A percentile compares a stretch with the other conserved stretches of the same genome.
phyloP scores from a whole-genome alignment of 768 basidiomycete species.

The Sarcodon aspratus region DNA sequence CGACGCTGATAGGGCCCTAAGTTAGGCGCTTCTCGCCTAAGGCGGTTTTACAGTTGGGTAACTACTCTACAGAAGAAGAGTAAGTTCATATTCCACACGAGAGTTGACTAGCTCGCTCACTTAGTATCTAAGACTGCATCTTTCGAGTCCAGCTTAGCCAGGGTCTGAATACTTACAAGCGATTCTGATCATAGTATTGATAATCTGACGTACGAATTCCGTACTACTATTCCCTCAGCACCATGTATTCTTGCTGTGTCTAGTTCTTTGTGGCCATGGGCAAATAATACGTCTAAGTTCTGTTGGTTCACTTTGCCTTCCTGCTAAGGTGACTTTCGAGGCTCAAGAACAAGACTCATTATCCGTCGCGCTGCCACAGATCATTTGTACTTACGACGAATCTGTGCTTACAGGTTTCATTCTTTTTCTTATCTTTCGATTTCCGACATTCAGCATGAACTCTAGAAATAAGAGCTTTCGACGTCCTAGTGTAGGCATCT shows the following conservation, averaged over 20 bases:
- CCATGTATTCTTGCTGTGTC: constrained; percentile 42
- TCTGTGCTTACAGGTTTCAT: too few relatives aligned
- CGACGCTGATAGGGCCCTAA: too few relatives aligned
- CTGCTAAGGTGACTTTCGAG: too few relatives aligned
- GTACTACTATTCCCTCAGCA: constrained; percentile 44
- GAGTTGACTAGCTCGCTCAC: constrained; percentile 12
- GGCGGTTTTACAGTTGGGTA: too few relatives aligned
- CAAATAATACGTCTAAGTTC: constrained; percentile 32
- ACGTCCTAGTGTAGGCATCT: too few relatives aligned
- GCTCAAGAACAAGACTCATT: too few relatives aligned
- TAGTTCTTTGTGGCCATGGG: constrained; percentile 30
- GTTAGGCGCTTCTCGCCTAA: too few relatives aligned
- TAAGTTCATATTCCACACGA: constrained; percentile 1
- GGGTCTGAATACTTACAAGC: constrained; percentile 14
- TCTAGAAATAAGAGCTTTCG: too few relatives aligned
- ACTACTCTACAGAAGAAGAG: constrained; percentile 19
- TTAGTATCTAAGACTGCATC: constrained; percentile 37
- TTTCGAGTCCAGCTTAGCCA: constrained; percentile 29
- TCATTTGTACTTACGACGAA: too few relatives aligned
- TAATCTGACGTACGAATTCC: constrained; percentile 28
- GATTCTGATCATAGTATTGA: not conserved
- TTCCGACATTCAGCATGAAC: too few relatives aligned
- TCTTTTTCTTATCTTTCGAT: too few relatives aligned
- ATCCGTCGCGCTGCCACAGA: too few relatives aligned
- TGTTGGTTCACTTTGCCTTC: constrained; percentile 29